Base-by-base conservation (phyloP, 768 basidiomycete species). In the Calocybe cyanea region DNA sequence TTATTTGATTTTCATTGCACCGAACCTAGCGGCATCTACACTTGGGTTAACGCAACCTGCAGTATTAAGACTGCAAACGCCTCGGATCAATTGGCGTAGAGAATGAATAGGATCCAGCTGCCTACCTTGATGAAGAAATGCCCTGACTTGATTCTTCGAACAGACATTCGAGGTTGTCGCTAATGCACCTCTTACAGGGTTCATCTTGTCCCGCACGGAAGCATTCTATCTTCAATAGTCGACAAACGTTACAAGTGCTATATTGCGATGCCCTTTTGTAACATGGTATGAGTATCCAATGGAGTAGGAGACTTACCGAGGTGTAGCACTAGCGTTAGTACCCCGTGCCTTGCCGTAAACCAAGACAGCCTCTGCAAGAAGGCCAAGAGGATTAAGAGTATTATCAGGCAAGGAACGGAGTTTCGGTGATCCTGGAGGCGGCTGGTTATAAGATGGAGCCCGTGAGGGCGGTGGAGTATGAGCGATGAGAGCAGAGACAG, bases 71-170 rank as follows among this genome's bases (percentile, higher is more conserved):
- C 65, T 37, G 28, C 17, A 20, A 31, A n/a, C n/a, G n/a, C n/a
- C n/a, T 50, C 62, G 48, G 66, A 54, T 33, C 43, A 55, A 52
- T 52, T 58, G 49, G 33, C 46, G 56, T 44, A 36, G 53, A 20
- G 17, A 25, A 23, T 42, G 49, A n/a, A n/a, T n/a, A n/a, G n/a
- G n/a, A n/a, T n/a, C n/a, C 48, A 38, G 17, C 41, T 15, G 56
- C 76, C 52, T 65, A 90, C 89, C 89, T 91, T 44, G 85, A 78
- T 17, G 87, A 81, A 9, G 90, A 81, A 63, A 93, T 95, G 33
- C 96, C 96, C 38, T 96, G 79, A 62, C 96, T 94, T 2, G 88
- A 92, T 63, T 97, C 95, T 68, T 98, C 93, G 53, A 99, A 98
- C 34, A 96, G 79, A 59, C n/a, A n/a, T n/a, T n/a, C n/a, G n/a